phyloP scores from a whole-genome alignment of 768 basidiomycete genomes.

The Auricularia heimuer region DNA sequence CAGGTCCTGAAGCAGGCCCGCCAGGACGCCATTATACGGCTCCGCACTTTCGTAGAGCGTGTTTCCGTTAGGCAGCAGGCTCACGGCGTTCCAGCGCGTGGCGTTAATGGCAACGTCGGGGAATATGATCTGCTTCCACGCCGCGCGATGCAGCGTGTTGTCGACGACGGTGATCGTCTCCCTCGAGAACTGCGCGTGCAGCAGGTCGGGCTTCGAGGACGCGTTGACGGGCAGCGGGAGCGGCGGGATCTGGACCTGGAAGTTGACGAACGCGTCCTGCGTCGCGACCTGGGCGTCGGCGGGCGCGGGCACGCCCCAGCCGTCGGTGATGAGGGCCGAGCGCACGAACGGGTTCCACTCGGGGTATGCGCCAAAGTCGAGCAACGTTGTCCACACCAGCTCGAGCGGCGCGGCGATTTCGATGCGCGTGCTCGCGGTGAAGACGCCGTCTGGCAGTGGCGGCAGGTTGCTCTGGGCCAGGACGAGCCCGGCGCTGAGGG shows the following conservation, averaged over 20 bases:
- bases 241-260: conserved; percentile 54
- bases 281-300: conserved; percentile 38
- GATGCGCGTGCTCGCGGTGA: conserved; percentile 35
- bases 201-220: conserved; percentile 24
- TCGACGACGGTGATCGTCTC: conserved; percentile 32
- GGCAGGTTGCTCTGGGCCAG: not conserved
- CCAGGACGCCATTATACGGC: conserved; percentile 46
- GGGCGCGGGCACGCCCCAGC: conserved; percentile 30
- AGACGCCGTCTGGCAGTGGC: conserved; percentile 22
- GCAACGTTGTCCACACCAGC: conserved; percentile 49
- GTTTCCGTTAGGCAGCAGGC: conserved; percentile 30
- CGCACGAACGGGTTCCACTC: conserved; percentile 47
- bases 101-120: conserved; percentile 39
- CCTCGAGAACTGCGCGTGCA: conserved; percentile 24
- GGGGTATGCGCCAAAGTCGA: conserved; percentile 51
- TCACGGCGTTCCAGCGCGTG: conserved; percentile 56
- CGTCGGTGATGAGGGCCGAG: conserved; percentile 35
- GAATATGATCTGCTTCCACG: conserved; percentile 39
- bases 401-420: conserved; percentile 53
- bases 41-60: conserved; percentile 59
- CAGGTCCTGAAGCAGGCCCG: conserved; percentile 41
- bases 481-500: not conserved
- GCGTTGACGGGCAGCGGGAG: conserved; percentile 34
- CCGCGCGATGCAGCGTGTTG: conserved; percentile 40
- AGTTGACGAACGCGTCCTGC: conserved; percentile 35